Conservation (phyloP, 2,329 filamentous ascomycete species). For the Neopestalotiopsis sp. region DNA sequence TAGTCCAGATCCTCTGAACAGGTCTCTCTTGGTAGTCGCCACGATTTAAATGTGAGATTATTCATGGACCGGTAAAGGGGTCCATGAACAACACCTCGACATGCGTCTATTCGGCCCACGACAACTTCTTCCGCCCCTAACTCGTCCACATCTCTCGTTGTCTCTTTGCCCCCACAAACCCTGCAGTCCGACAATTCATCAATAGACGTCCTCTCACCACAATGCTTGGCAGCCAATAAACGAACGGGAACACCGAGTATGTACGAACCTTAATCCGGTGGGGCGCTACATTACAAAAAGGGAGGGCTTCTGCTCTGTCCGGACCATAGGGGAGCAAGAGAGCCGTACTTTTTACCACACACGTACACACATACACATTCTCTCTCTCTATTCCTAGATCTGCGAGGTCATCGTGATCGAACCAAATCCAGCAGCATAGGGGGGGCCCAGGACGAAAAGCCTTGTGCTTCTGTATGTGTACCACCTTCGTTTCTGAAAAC, state of each 20-base stretch:
- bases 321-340: background rate
- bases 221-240: background rate
- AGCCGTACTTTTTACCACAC: background rate
- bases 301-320: background rate
- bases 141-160: too few relatives aligned
- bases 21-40: too few relatives aligned
- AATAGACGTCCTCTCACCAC: background rate
- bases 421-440: background rate
- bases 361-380: background rate
- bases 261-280: background rate
- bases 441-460: background rate
- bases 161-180: background rate
- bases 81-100: too few relatives aligned
- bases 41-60: too few relatives aligned
- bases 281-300: background rate
- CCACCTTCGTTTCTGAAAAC: background rate
- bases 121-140: too few relatives aligned
- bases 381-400: background rate
- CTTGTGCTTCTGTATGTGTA: background rate
- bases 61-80: too few relatives aligned
- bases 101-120: too few relatives aligned
- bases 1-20: too few relatives aligned
- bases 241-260: background rate
- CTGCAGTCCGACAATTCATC: background rate
- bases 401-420: background rate